Conservation (phyloP, 805 yeast species). For the Candida corydali region DNA sequence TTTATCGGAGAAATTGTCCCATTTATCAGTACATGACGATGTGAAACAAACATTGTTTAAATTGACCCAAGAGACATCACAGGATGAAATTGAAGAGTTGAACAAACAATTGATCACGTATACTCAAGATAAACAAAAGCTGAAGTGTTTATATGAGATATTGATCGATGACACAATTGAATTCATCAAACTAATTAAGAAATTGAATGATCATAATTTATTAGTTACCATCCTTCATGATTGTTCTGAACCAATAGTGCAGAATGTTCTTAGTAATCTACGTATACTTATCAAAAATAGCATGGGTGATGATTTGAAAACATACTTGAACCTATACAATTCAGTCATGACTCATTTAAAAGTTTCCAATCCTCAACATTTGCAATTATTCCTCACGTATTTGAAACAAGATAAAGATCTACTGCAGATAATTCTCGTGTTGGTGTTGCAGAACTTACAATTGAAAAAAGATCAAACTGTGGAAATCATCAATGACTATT, state of each 20-base stretch:
- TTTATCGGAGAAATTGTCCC: too few relatives aligned
- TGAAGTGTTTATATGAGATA: constrained; percentile 12
- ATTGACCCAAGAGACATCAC: background rate
- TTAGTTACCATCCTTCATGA: background rate
- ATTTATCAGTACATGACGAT: constrained; percentile 1
- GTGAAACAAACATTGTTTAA: background rate
- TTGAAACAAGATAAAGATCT: constrained; percentile 13
- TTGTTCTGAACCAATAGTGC: constrained; percentile 5
- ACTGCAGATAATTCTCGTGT: constrained; percentile 16
- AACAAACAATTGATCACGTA: constrained; percentile 6
- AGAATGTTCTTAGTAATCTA: constrained; percentile 6
- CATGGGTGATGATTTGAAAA: constrained; percentile 4
- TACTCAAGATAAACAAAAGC: constrained; percentile 11
- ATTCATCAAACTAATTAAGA: constrained; percentile 14
- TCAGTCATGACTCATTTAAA: constrained; percentile 17
- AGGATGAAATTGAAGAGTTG: background rate
- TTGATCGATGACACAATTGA: constrained; percentile 14
- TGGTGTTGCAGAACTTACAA: constrained; percentile 19
- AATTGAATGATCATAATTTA: constrained; percentile 12
- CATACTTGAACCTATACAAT: constrained; percentile 16
- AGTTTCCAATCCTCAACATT: constrained; percentile 16
- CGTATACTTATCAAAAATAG: constrained; percentile 3
- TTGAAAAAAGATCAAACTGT: constrained; percentile 11
- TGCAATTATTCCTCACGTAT: constrained; percentile 16
- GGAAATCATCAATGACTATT: constrained; percentile 17